Evolutionary conservation across 768 basidiomycete genomes (phyloP).

Genomic region (Psilocybe azurescens): DNA sequence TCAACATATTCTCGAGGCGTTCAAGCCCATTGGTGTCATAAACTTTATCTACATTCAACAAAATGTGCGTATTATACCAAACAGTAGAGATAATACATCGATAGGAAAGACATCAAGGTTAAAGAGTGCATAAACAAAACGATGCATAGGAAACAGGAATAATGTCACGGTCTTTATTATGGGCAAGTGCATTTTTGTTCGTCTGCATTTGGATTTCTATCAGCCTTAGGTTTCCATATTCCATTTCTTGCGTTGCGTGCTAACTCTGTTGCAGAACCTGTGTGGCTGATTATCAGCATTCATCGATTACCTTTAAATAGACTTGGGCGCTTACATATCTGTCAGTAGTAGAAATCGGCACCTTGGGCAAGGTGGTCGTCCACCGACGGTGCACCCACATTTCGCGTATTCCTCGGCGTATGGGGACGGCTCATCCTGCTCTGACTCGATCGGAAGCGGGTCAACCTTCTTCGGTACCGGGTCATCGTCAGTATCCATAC

Average conservation of each 20-base stretch:
- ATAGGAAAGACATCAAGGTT: too few species aligned
- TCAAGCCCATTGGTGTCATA: too few species aligned
- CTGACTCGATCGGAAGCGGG: neutral
- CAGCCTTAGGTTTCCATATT: neutral
- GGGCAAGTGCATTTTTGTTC: too few species aligned
- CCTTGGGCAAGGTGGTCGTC: slow-evolving; percentile 8
- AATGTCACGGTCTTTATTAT: too few species aligned
- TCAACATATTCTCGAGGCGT: too few species aligned
- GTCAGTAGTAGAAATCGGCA: slow-evolving; percentile 19
- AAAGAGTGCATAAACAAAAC: too few species aligned
- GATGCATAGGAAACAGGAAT: too few species aligned
- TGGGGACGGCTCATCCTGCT: neutral
- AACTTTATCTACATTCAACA: too few species aligned
- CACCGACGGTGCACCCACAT: slow-evolving; percentile 17
- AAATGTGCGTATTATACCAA: too few species aligned
- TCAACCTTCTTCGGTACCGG: neutral
- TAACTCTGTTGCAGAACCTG: slow-evolving; percentile 17
- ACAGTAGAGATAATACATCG: too few species aligned
- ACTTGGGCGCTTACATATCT: slow-evolving; percentile 16
- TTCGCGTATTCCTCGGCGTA: slow-evolving; percentile 19
- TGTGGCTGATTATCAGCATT: neutral
- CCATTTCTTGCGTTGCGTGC: neutral
- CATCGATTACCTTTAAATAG: neutral
- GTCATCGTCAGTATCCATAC: neutral
- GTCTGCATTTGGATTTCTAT: too few species aligned